phyloP scores from a whole-genome alignment of 192 early-diverging fungal genomes.

The Geosiphon pyriformis region DNA sequence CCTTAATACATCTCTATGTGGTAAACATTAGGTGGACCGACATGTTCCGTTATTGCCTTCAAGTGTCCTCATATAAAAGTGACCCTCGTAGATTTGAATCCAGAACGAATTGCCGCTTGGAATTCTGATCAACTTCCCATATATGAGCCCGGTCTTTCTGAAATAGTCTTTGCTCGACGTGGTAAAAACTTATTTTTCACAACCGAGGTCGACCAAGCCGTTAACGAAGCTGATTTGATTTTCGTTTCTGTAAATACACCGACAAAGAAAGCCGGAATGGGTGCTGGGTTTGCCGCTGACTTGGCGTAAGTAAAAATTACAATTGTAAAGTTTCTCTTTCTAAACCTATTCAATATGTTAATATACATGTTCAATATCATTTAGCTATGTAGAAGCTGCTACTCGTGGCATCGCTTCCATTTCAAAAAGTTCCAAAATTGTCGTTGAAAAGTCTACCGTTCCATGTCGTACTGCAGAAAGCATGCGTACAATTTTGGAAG shows the following conservation, averaged over 20 bases:
- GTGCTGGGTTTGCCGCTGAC: slow-evolving; percentile 79
- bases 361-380: slow-evolving; percentile 16
- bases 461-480: slow-evolving; percentile 85
- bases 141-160: slow-evolving; percentile 88
- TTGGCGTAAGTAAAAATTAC: slow-evolving; percentile 54
- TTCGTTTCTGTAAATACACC: slow-evolving; percentile 94
- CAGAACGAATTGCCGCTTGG: slow-evolving; percentile 79
- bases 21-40: slow-evolving; percentile 68
- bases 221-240: slow-evolving; percentile 78
- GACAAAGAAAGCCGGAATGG: slow-evolving; percentile 70
- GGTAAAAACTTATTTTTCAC: slow-evolving; percentile 84
- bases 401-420: slow-evolving; percentile 78
- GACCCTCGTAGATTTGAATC: slow-evolving; percentile 84
- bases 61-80: slow-evolving; percentile 86
- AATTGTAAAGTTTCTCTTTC: not conserved
- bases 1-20: not conserved
- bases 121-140: slow-evolving; percentile 85
- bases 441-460: slow-evolving; percentile 93
- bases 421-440: slow-evolving; percentile 75
- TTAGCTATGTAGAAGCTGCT: slow-evolving; percentile 74
- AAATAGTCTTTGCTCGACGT: slow-evolving; percentile 68
- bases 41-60: slow-evolving; percentile 85
- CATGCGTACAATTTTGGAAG: slow-evolving; percentile 79
- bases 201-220: slow-evolving; percentile 72
- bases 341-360: not conserved